A percentile compares a stretch with the other conserved stretches of the same genome.
Conservation (phyloP, 148 eudicot species). For the Cornus suecica region DNA sequence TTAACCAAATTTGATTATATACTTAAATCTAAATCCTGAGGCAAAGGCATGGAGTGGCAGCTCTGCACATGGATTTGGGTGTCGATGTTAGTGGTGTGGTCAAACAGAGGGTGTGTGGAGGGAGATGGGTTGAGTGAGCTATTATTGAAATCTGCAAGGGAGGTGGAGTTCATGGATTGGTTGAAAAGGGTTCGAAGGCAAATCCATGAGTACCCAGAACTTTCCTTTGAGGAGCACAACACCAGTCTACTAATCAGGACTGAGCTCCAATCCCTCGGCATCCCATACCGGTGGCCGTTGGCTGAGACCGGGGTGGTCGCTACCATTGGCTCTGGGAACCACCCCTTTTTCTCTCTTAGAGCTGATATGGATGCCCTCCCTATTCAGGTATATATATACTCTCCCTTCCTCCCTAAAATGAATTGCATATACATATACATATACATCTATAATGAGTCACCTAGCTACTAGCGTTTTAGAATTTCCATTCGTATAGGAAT, state of each 20-base stretch:
- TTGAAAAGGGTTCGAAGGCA: slow-evolving; percentile 32
- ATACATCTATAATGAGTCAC: not conserved
- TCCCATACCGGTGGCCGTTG: slow-evolving; percentile 33
- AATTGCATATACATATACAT: not conserved
- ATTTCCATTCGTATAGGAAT: too few species aligned
- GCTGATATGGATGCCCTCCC: slow-evolving; percentile 54
- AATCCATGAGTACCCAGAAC: slow-evolving; percentile 43
- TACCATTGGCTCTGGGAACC: slow-evolving; percentile 29
- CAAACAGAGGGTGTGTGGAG: too few species aligned
- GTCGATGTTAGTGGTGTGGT: too few species aligned
- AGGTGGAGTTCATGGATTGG: slow-evolving; percentile 36
- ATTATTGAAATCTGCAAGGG: slow-evolving; percentile 24
- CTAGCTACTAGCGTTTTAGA: too few species aligned
- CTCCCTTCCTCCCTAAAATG: not conserved
- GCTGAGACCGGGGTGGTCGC: slow-evolving; percentile 41
- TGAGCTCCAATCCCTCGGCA: slow-evolving; percentile 32
- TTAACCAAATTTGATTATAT: too few species aligned
- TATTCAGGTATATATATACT: slow-evolving; percentile 25
- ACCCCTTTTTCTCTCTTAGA: slow-evolving; percentile 37
- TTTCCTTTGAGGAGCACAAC: slow-evolving; percentile 29
- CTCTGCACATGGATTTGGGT: too few species aligned
- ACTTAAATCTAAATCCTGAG: too few species aligned
- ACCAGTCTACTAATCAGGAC: slow-evolving; percentile 37
- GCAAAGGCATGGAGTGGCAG: too few species aligned
- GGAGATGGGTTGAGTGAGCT: slow-evolving; percentile 14